These are phyloP conservation scores for Ophioceras dolichostomum DNA, from an alignment of 2,329 filamentous ascomycete species.

Conservation along the genomic window DNA sequence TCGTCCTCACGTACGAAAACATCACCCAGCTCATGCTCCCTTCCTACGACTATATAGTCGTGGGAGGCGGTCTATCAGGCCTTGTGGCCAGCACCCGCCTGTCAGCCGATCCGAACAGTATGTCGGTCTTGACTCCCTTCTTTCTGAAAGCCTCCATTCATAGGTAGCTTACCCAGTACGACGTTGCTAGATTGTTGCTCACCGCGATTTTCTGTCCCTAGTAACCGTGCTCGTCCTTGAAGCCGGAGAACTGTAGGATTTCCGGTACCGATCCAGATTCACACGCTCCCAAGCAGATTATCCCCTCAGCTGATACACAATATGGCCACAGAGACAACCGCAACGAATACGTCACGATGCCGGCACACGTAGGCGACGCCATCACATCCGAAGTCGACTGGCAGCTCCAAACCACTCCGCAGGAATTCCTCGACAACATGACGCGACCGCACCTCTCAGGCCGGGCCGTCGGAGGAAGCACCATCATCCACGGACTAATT, in stretches of 20 bases:
- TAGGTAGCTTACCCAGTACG: too few species aligned
- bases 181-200: too few species aligned
- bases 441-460: conserved; percentile 22
- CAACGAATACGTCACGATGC: neutral
- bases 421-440: conserved; percentile 15
- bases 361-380: neutral
- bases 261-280: neutral
- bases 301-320: neutral
- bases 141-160: too few species aligned
- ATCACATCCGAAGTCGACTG: neutral
- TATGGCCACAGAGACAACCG: neutral
- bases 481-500: conserved; percentile 44
- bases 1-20: neutral
- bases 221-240: conserved; percentile 14
- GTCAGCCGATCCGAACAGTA: conserved; percentile 27
- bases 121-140: too few species aligned
- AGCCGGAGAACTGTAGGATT: conserved; percentile 7
- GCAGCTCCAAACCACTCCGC: conserved; percentile 11
- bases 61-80: conserved; percentile 42
- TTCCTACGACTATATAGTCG: conserved; percentile 21
- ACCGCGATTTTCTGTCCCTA: too few species aligned
- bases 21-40: neutral
- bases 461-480: conserved; percentile 46
- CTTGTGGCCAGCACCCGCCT: conserved; percentile 34
- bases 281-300: neutral